Conservation (phyloP, 2,329 filamentous ascomycete species). For the Xylaria multiplex region DNA sequence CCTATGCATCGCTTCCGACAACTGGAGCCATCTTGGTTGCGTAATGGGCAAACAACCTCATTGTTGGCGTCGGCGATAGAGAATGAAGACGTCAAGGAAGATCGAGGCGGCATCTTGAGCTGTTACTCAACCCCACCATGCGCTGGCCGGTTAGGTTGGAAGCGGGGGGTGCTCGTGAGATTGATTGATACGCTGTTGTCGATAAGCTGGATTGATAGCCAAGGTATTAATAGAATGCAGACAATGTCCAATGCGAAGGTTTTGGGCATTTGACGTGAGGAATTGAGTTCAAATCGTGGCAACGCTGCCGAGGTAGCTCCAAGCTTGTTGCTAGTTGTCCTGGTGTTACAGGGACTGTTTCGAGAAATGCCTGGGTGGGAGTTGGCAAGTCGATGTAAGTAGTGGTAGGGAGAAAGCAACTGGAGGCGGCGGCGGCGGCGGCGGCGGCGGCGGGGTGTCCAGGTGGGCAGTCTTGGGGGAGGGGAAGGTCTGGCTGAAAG, state of each 20-base stretch:
- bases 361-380: slow-evolving; percentile 45
- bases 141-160: slow-evolving; percentile 52
- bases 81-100: slow-evolving; percentile 88
- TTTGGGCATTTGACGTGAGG: slow-evolving; percentile 38
- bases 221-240: slow-evolving; percentile 38
- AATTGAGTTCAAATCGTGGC: slow-evolving; percentile 30
- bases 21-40: slow-evolving; percentile 94
- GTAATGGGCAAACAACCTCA: slow-evolving; percentile 95
- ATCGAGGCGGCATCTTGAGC: slow-evolving; percentile 86
- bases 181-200: slow-evolving; percentile 39
- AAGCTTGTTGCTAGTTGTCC: slow-evolving; percentile 47
- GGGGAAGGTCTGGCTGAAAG: slow-evolving; percentile 40
- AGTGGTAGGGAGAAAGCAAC: slow-evolving; percentile 28
- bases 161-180: slow-evolving; percentile 46
- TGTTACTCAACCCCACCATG: slow-evolving; percentile 61
- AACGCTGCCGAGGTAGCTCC: slow-evolving; percentile 48
- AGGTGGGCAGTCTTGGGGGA: slow-evolving; percentile 22
- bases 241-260: slow-evolving; percentile 32
- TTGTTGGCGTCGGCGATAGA: slow-evolving; percentile 92
- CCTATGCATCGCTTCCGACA: slow-evolving; percentile 98
- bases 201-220: slow-evolving; percentile 34
- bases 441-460: slow-evolving; percentile 23
- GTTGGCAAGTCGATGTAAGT: slow-evolving; percentile 26
- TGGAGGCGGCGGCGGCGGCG: slow-evolving; percentile 22
- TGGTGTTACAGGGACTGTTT: slow-evolving; percentile 59